Base-by-base conservation (phyloP, 768 basidiomycete species). In the Amanita exitialis region DNA sequence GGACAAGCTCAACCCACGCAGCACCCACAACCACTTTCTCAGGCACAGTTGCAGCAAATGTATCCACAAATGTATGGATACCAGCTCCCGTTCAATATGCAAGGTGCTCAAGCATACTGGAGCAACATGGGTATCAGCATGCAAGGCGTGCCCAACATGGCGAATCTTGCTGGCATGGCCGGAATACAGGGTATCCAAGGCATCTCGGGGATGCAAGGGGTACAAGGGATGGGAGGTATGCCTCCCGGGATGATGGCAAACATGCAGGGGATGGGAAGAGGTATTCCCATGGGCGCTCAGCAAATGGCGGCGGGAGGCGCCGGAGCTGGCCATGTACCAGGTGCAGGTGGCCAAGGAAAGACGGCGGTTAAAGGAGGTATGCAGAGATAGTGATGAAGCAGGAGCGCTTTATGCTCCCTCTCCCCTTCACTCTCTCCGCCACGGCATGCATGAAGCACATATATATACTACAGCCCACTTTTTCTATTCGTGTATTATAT, bases 41-140 rank as follows among this genome's bases (percentile, higher is more conserved):
- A 51, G 3, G 44, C 47, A 8, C 62, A 61, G 37, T 37, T 47
- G 7, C 57, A 55, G 8, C 58, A 61, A 21, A 42, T 53, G 35
- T 56, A 59, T 18, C 57, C 49, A 18, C 39, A 38, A 43, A 53
- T 55, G 55, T 47, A 41, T 52, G 43, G 49, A 18, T 54, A 56
- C 47, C 51, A 52, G 21, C 10, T 32, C 9, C 36, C 36, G 13
- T 53, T 53, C 45, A 44, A 44, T 20, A 37, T 51, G 21, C 50
- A 51, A 42, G 41, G 49, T 13, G 23, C 47, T n/a, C 34, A 34
- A 15, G 30, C 32, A 23, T 48, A 37, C n/a, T 48, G 43, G 43
- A 18, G 43, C 8, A 28, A 27, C 43, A 44, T 44, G 43, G 42
- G 42, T 2, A 43, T 42, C 6, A 7, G 21, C 41, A 23, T 27